These are phyloP conservation scores for Yueomyces sinensis DNA, from an alignment of 805 yeast species.

Conservation along the genomic window DNA sequence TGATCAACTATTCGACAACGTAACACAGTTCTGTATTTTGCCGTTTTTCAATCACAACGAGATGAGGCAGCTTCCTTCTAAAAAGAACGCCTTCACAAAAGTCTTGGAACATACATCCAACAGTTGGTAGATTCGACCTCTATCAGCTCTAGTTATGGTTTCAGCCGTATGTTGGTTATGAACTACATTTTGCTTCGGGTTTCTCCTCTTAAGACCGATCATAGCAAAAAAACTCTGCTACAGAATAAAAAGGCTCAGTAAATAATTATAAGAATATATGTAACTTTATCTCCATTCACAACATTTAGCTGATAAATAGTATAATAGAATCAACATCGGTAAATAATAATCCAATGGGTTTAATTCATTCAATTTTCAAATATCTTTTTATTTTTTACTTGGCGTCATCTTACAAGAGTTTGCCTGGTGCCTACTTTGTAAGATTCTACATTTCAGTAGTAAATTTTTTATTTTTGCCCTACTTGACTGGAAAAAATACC, in stretches of 20 bases:
- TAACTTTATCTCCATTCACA: neutral
- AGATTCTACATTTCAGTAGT: conserved; percentile 44
- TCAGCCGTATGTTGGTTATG: no score
- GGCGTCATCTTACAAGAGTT: conserved; percentile 35
- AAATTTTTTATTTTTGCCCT: conserved; percentile 29
- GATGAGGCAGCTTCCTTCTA: conserved; percentile 2
- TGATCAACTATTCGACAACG: conserved; percentile 48
- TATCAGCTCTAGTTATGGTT: no score
- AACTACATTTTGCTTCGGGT: no score
- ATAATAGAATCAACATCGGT: neutral
- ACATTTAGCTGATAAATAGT: neutral
- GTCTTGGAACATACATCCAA: conserved; percentile 29
- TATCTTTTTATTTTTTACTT: conserved; percentile 8
- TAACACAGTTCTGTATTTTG: conserved; percentile 33
- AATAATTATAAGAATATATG: neutral
- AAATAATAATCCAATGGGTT: neutral
- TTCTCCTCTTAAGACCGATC: no score
- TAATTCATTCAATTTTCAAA: conserved; percentile 1
- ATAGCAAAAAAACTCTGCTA: no score
- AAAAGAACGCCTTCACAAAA: conserved; percentile 20
- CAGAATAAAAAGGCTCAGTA: no score
- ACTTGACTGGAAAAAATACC: conserved; percentile 13
- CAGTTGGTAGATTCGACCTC: conserved; percentile 27
- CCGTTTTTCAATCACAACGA: conserved; percentile 30
- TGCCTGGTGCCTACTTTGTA: conserved; percentile 54